A percentile compares a stretch with the other conserved stretches of the same genome.
Evolutionary conservation across 2,329 filamentous ascomycete genomes (phyloP).

Genomic region (Aureobasidium sp.): DNA sequence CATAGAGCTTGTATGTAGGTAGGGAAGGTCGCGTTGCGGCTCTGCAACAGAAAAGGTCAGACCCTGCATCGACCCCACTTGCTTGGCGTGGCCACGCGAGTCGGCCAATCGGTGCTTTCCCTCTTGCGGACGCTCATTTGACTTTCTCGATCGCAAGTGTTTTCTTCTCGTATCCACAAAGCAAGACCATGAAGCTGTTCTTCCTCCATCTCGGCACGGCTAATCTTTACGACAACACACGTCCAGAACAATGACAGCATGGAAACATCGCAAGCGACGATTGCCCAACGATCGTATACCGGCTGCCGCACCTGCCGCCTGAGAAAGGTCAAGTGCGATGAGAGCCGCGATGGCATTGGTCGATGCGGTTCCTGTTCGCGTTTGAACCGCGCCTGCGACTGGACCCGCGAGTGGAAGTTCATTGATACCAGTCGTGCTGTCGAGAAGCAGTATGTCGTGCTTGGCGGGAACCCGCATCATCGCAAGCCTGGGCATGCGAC

Average conservation of each 20-base stretch:
- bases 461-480: background rate
- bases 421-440: slow-evolving; percentile 11
- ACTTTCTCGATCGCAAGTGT: background rate
- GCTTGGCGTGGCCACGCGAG: background rate
- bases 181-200: background rate
- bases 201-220: background rate
- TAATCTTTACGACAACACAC: background rate
- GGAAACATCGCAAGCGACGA: slow-evolving; percentile 7
- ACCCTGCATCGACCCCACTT: too few species aligned
- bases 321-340: slow-evolving; percentile 18
- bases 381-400: slow-evolving; percentile 14
- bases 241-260: slow-evolving; percentile 4
- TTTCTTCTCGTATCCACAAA: background rate
- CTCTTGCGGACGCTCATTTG: background rate
- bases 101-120: background rate
- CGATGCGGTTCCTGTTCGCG: slow-evolving; percentile 16
- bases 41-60: too few species aligned
- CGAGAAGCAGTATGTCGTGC: slow-evolving; percentile 14
- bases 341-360: slow-evolving; percentile 6
- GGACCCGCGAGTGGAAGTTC: slow-evolving; percentile 17
- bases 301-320: slow-evolving; percentile 6
- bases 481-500: background rate
- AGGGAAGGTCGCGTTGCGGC: too few species aligned
- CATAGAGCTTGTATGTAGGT: too few species aligned
- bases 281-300: slow-evolving; percentile 6